Evolutionary conservation across 1,284 basidiomycete species (phyloP).

Genomic region (Marasmius oreades): DNA sequence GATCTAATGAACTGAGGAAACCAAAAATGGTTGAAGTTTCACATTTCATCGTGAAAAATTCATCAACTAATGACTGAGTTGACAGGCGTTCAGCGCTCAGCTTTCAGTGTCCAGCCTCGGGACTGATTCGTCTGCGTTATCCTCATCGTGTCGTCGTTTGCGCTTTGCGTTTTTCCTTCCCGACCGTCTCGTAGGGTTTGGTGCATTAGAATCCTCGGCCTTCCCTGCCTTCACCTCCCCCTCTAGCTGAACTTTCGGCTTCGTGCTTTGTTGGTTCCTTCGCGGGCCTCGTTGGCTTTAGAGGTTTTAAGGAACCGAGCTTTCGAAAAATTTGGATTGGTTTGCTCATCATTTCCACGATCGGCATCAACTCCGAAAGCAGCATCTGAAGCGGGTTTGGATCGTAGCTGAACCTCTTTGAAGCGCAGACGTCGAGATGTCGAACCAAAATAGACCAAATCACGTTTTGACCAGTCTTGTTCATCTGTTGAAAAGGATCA

Average conservation of each 20-base stretch:
- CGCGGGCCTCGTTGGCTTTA: not conserved
- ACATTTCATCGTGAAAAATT: no score
- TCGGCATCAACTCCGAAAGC: not conserved
- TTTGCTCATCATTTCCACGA: not conserved
- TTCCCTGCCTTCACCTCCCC: constrained; percentile 9
- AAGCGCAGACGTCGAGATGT: constrained; percentile 64
- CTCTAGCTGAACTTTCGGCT: constrained; percentile 3
- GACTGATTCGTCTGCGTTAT: not conserved
- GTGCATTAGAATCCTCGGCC: constrained; percentile 2
- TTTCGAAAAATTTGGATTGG: not conserved
- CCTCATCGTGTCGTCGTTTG: not conserved
- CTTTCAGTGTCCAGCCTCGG: not conserved
- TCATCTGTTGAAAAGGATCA: constrained; percentile 28
- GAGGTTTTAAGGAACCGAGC: no score
- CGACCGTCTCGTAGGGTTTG: not conserved
- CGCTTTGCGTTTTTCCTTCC: not conserved
- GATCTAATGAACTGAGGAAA: no score
- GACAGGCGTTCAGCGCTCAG: not conserved
- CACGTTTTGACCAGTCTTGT: constrained; percentile 41
- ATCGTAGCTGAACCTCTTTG: constrained; percentile 52
- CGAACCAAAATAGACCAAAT: constrained; percentile 49
- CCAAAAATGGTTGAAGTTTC: no score
- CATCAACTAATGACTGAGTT: no score
- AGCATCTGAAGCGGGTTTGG: constrained; percentile 26
- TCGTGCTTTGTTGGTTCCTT: not conserved